Percentiles rank a stretch among this genome's conserved stretches.
Conservation (phyloP, 371 early-diverging fungal species). For the Syncephalastrum contaminatum region DNA sequence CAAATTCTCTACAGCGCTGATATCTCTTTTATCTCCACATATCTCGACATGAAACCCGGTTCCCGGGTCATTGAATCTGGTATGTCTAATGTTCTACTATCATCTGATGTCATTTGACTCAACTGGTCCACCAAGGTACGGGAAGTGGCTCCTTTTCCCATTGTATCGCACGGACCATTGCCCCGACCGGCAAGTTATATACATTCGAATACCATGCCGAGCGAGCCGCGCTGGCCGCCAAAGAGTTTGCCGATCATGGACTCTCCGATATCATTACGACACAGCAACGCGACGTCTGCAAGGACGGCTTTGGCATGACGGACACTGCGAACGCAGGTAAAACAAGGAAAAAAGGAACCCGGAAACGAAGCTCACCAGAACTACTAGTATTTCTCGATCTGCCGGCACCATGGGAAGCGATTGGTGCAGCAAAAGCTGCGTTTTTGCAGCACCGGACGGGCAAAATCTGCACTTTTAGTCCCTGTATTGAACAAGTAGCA, state of each 20-base stretch:
- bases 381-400: slow-evolving; percentile 88
- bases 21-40: slow-evolving; percentile 82
- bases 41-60: slow-evolving; percentile 86
- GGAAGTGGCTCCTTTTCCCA: slow-evolving; percentile 97
- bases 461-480: slow-evolving; percentile 90
- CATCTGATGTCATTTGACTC: background rate
- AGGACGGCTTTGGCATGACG: slow-evolving; percentile 81
- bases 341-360: background rate
- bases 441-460: slow-evolving; percentile 78
- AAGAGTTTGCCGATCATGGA: slow-evolving; percentile 84
- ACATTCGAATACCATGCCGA: slow-evolving; percentile 94
- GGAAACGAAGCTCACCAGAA: background rate
- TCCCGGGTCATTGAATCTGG: slow-evolving; percentile 88
- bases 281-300: slow-evolving; percentile 86
- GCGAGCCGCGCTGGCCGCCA: slow-evolving; percentile 66
- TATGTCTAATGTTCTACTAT: slow-evolving; percentile 15
- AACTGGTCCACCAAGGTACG: slow-evolving; percentile 58
- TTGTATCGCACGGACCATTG: slow-evolving; percentile 85
- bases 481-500: slow-evolving; percentile 95
- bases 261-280: slow-evolving; percentile 66
- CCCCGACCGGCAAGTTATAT: slow-evolving; percentile 84
- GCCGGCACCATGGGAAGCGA: slow-evolving; percentile 96
- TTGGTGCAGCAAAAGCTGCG: slow-evolving; percentile 78
- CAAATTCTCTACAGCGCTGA: slow-evolving; percentile 95
- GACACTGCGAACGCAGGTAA: slow-evolving; percentile 75